These are phyloP conservation scores for Colletotrichum cereale DNA, from an alignment of 2,329 filamentous ascomycete genomes.

Conservation along the genomic window DNA sequence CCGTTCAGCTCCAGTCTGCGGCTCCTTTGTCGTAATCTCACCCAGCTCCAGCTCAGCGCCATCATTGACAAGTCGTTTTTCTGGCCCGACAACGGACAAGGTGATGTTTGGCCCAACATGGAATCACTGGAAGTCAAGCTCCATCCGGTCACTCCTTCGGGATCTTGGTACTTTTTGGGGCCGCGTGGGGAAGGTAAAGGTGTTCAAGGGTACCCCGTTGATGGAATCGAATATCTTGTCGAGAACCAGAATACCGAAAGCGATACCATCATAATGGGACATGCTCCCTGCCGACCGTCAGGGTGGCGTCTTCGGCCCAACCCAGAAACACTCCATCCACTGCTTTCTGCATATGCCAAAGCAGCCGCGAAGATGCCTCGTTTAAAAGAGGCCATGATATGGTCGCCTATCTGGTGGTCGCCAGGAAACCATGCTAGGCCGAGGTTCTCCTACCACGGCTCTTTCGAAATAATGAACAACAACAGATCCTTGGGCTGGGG, in stretches of 20 bases:
- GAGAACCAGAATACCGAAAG: neutral
- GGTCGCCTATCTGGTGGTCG: slow-evolving; percentile 17
- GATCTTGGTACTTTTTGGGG: slow-evolving; percentile 16
- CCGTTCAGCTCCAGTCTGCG: slow-evolving; percentile 8
- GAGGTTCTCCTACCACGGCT: neutral
- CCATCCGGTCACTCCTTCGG: slow-evolving; percentile 1
- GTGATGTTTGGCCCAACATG: slow-evolving; percentile 5
- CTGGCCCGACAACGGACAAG: neutral
- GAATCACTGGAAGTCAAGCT: slow-evolving; percentile 9
- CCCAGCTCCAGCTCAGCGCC: neutral
- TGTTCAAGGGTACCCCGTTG: neutral
- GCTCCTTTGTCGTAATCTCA: slow-evolving; percentile 8
- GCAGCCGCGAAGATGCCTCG: slow-evolving; percentile 11
- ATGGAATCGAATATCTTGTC: neutral
- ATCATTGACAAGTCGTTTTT: slow-evolving; percentile 16
- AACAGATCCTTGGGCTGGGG: neutral
- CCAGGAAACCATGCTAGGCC: neutral
- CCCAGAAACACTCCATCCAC: neutral
- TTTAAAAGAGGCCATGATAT: slow-evolving; percentile 19
- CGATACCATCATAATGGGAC: neutral
- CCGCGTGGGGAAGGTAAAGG: slow-evolving; percentile 1
- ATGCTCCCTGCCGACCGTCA: slow-evolving; percentile 3
- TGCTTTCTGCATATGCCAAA: slow-evolving; percentile 1
- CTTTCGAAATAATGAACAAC: neutral
- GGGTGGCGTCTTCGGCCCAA: neutral